These are phyloP conservation scores for Fusarium multiceps DNA, from an alignment of 2,329 filamentous ascomycete species.

Conservation along the genomic window DNA sequence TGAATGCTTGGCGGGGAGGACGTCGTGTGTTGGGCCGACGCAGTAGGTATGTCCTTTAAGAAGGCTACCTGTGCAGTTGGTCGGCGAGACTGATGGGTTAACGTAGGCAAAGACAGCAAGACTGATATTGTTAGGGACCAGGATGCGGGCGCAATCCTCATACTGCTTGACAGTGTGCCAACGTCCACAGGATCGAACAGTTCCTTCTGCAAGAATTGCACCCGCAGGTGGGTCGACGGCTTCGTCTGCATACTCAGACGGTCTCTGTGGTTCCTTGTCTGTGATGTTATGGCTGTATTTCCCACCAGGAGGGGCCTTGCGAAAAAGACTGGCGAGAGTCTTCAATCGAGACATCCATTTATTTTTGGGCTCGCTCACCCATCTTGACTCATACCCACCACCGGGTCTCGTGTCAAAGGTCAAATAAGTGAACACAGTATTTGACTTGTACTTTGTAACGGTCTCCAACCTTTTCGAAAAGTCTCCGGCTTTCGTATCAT, in stretches of 20 bases:
- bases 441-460: not conserved
- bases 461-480: constrained; percentile 11
- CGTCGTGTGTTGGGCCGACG: not conserved
- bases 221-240: not conserved
- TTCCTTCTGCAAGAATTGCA: not conserved
- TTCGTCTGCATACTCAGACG: not conserved
- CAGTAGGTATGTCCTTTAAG: not conserved
- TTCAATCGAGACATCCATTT: not conserved
- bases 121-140: not conserved
- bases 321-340: accelerated
- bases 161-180: not conserved
- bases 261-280: not conserved
- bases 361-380: not conserved
- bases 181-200: not conserved
- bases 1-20: accelerated
- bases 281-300: not conserved
- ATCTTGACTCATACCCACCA: not conserved
- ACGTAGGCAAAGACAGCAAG: not conserved
- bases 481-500: constrained; percentile 7
- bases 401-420: not conserved
- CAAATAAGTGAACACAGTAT: not conserved
- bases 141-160: not conserved
- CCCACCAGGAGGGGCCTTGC: not conserved
- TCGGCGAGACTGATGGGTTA: not conserved
- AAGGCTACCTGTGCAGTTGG: not conserved